A percentile compares a stretch with the other conserved stretches of the same genome.
These are phyloP conservation scores for Phytophthora constricta DNA, from an alignment of 352 stramenopile species.

Conservation along the genomic window DNA sequence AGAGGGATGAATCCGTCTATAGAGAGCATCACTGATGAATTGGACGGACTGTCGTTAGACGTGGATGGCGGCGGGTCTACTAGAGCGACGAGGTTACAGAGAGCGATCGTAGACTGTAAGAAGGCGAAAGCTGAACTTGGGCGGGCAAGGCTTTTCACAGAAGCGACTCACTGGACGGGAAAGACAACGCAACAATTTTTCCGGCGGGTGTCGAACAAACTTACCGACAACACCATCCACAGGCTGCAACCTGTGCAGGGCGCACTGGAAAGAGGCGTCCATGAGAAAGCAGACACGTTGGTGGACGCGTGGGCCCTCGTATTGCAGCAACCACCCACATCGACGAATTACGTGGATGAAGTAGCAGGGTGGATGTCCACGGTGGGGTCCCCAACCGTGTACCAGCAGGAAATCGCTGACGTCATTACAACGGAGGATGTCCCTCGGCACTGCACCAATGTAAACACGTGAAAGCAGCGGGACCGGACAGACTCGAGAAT, in stretches of 20 bases:
- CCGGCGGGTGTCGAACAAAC: neutral
- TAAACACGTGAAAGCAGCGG: neutral
- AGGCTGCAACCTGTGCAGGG: neutral
- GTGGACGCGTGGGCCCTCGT: neutral
- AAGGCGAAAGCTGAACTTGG: neutral
- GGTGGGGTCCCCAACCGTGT: too few relatives aligned
- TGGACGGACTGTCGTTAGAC: neutral
- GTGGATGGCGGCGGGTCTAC: neutral
- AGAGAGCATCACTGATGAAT: neutral
- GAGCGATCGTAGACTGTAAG: neutral
- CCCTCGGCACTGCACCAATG: neutral
- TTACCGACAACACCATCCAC: neutral
- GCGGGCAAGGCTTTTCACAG: neutral
- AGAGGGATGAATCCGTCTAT: neutral
- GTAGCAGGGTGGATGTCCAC: neutral
- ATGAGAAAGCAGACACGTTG: neutral
- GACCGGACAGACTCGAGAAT: neutral
- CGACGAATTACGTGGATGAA: neutral
- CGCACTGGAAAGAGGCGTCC: neutral
- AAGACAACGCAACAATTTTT: neutral
- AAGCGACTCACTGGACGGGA: neutral
- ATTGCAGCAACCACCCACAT: neutral
- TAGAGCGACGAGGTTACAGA: neutral
- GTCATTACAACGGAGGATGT: neutral
- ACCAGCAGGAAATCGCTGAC: neutral